Evolutionary conservation across 768 basidiomycete genomes (phyloP), one percentile per base, ranked within the genome.

Genomic region (Xerocomellus intermedius): DNA sequence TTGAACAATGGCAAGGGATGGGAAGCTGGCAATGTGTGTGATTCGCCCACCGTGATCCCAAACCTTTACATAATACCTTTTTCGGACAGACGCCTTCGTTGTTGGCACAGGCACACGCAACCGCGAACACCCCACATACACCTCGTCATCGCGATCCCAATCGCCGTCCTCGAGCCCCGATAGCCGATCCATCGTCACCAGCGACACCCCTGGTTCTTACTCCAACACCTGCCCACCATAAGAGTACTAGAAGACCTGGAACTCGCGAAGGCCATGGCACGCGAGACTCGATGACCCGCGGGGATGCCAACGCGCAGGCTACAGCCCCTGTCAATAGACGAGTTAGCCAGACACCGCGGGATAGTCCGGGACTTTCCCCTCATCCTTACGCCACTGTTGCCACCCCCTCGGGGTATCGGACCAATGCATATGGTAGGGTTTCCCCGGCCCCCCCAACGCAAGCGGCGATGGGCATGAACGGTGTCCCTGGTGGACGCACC

Each of bases 1-100:
- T 78, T 98, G 59, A 95, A 97, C 71, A 81, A 82, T 47, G 94
- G 95, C 60, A 95, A 95, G 73, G 96, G 95, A 41, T 97, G 95
- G 94, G 94, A 98, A 79, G 89, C 87, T 37, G 79, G 84, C 56
- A 85, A 82, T 66, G 94, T 94, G 71, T 61, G 89, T 81, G 32
- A 48, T 60, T 54, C 50, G 33, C 24, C 17, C 6, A 35, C 50
- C 17, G n/a, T n/a, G n/a, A 24, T 54, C 30, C 10, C 42, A n/a
- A 8, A 48, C 37, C 14, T 30, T 41, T 14, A 45, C 47, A 52
- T 44, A 62, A 49, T 50, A 16, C 8, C 37, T 42, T 16, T 57
- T 24, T 53, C 52, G 58, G 35, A 28, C 58, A 81, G 79, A 76
- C 78, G 0, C 73, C 74, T 30, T 74, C 74, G 44, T 66, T 74